Percentiles rank a stretch among this genome's conserved stretches.
phyloP scores from a whole-genome alignment of 257 asterid species.

The Penstemon barbatus region DNA sequence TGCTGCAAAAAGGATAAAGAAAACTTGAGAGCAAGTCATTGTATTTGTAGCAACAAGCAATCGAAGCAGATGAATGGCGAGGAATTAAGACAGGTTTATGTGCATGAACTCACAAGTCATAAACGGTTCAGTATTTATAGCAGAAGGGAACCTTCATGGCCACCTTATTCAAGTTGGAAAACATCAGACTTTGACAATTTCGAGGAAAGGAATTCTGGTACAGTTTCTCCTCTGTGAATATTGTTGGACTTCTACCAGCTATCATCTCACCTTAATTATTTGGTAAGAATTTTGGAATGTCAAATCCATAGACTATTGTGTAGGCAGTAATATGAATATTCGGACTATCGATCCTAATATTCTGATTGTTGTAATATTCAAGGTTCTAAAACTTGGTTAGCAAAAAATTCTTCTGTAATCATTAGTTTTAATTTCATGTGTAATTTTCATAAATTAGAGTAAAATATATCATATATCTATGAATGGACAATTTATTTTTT shows the following conservation, averaged over 20 bases:
- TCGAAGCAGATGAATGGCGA: constrained; percentile 19
- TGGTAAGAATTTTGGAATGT: constrained; percentile 19
- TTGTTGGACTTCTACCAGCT: constrained; percentile 6
- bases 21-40: constrained; percentile 35
- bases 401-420: constrained; percentile 36
- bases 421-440: no score
- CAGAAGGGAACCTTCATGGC: background rate
- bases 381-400: constrained; percentile 16
- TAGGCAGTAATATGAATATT: constrained; percentile 5
- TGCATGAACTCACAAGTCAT: constrained; percentile 21
- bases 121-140: constrained; percentile 45
- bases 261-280: background rate
- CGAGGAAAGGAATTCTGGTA: constrained; percentile 34
- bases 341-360: constrained; percentile 7
- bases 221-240: constrained; percentile 12
- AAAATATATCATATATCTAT: no score
- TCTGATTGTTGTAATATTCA: constrained; percentile 4
- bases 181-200: constrained; percentile 34
- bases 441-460: no score
- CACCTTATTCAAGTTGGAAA: constrained; percentile 30
- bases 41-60: constrained; percentile 27
- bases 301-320: constrained; percentile 28
- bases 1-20: constrained; percentile 28
- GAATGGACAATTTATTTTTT: no score
- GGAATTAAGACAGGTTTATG: constrained; percentile 29